phyloP scores from a whole-genome alignment of 495 filamentous ascomycete genomes.

The Xanthoparmelia taractica region DNA sequence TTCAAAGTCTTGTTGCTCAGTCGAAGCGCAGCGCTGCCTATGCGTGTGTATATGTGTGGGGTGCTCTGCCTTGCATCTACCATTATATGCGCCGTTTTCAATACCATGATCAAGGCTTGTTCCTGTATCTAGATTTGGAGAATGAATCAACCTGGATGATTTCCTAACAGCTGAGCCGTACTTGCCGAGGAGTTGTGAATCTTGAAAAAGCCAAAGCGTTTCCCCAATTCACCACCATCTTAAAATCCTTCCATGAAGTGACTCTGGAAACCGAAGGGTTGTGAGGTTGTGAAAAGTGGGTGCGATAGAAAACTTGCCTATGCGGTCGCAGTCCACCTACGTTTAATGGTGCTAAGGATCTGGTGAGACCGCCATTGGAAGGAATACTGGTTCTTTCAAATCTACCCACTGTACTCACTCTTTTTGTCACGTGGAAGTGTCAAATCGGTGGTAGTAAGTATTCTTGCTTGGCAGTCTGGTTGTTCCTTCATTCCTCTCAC shows the following conservation, averaged over 20 bases:
- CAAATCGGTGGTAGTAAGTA: no score
- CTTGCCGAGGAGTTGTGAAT: conserved; percentile 12
- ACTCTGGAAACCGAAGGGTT: background rate
- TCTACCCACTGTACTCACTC: conserved; percentile 1
- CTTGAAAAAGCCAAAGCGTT: conserved; percentile 1
- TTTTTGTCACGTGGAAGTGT: background rate
- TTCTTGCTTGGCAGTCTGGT: background rate
- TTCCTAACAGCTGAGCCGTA: conserved; percentile 9
- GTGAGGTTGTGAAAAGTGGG: background rate
- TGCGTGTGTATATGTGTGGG: background rate
- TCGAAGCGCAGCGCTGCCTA: background rate
- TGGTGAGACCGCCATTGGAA: background rate
- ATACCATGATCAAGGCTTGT: background rate
- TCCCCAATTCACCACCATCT: background rate
- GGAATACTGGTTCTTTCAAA: background rate
- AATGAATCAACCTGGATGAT: conserved; percentile 13
- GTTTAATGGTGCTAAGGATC: background rate
- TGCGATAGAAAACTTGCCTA: background rate
- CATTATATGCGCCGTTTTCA: background rate
- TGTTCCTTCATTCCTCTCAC: background rate
- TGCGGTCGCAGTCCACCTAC: background rate
- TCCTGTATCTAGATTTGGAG: conserved; percentile 17
- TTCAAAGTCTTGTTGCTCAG: background rate
- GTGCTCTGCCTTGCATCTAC: background rate
- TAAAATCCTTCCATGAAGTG: background rate